A percentile compares a stretch with the other conserved stretches of the same genome.
Evolutionary conservation across 768 basidiomycete species (phyloP).

Genomic region (Tephrocybe sp.): DNA sequence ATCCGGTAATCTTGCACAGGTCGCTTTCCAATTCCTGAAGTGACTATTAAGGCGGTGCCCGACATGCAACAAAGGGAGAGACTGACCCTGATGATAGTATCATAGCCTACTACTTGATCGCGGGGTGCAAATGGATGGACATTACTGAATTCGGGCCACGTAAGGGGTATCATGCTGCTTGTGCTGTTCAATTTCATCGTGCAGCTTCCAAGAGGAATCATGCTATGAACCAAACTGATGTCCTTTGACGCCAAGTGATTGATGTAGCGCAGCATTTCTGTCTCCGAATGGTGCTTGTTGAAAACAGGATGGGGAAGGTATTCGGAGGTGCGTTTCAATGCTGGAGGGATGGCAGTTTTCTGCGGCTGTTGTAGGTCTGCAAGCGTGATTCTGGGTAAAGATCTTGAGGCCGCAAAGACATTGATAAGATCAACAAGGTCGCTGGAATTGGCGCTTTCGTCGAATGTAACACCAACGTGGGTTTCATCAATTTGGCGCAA

Average conservation of each 20-base stretch:
- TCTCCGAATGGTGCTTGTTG: constrained; percentile 97
- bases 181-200: constrained; percentile 99
- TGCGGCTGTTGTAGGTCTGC: constrained; percentile 45
- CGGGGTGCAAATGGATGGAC: constrained; percentile 92
- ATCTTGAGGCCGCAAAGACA: constrained; percentile 65
- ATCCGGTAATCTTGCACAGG: constrained; percentile 94
- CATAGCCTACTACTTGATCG: constrained; percentile 89
- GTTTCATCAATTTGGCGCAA: constrained; percentile 72
- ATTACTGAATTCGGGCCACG: constrained; percentile 86
- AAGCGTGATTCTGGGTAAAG: constrained; percentile 43
- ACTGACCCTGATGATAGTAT: constrained; percentile 69
- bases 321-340: constrained; percentile 57
- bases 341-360: constrained; percentile 48
- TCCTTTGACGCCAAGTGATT: constrained; percentile 93
- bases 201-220: constrained; percentile 95
- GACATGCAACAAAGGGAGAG: not conserved
- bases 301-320: constrained; percentile 89
- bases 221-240: constrained; percentile 89
- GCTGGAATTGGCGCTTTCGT: constrained; percentile 79
- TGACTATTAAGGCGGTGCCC: too few species aligned
- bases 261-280: constrained; percentile 97
- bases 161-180: constrained; percentile 95
- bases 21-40: constrained; percentile 84
- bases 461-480: constrained; percentile 84
- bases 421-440: constrained; percentile 79